Conservation (phyloP, 169 alveolate genomes). For the Toxoplasma gondii region DNA sequence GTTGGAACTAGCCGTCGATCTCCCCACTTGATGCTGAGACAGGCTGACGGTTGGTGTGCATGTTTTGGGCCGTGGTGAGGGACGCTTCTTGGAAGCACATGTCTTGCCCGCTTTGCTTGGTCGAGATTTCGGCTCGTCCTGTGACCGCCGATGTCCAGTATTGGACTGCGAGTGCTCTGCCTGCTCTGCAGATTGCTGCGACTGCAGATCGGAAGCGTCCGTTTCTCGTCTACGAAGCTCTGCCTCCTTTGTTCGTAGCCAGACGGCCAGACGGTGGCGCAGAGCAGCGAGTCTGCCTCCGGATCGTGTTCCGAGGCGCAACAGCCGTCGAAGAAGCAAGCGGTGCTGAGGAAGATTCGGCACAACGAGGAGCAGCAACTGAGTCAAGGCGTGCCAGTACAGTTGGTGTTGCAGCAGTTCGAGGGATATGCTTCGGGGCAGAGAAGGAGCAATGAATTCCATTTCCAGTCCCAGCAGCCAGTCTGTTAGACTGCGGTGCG, state of each 20-base stretch:
- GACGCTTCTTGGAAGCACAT: too few species aligned
- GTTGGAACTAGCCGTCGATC: neutral
- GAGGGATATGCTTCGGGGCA: constrained; percentile 41
- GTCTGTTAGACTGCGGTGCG: constrained; percentile 41
- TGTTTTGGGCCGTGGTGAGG: too few species aligned
- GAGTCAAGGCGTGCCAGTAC: constrained; percentile 51
- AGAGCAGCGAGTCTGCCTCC: neutral
- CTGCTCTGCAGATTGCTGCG: neutral
- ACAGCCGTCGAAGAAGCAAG: constrained; percentile 1
- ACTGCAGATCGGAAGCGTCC: neutral
- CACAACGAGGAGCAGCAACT: constrained; percentile 40
- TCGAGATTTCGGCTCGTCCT: too few species aligned
- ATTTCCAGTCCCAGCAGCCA: constrained; percentile 51
- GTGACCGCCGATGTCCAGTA: too few species aligned
- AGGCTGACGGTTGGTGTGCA: neutral
- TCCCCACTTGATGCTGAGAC: neutral
- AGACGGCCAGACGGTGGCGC: neutral
- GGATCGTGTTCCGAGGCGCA: neutral
- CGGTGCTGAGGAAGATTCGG: constrained; percentile 49
- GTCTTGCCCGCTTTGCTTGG: too few species aligned
- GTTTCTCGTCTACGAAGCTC: neutral
- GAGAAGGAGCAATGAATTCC: constrained; percentile 55
- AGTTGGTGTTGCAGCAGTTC: constrained; percentile 62
- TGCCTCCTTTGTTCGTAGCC: neutral
- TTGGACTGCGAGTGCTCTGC: too few species aligned